Conservation (phyloP, 257 asterid species). For the Nicotiana noctiflora region DNA sequence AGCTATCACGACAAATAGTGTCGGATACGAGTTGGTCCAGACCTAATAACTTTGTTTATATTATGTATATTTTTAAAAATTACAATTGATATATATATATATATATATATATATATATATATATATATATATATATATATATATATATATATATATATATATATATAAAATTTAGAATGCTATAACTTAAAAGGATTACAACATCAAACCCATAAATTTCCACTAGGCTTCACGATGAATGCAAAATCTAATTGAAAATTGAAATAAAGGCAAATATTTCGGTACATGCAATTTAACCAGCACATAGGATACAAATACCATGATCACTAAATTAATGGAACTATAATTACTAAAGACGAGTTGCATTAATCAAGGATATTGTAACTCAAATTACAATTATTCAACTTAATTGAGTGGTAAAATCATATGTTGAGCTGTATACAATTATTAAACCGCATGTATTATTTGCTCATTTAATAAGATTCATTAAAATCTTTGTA, state of each 20-base stretch:
- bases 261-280: neutral
- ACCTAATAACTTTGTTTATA: too few relatives aligned
- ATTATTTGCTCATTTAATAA: neutral
- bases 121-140: too few relatives aligned
- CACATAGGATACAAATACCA: neutral
- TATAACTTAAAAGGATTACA: too few relatives aligned
- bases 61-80: too few relatives aligned
- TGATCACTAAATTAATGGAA: neutral
- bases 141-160: too few relatives aligned
- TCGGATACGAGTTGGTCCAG: too few relatives aligned
- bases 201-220: neutral
- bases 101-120: too few relatives aligned
- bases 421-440: neutral
- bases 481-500: neutral
- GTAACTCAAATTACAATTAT: neutral
- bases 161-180: too few relatives aligned
- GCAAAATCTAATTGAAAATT: neutral
- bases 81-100: too few relatives aligned
- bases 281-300: neutral
- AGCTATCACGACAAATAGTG: too few relatives aligned
- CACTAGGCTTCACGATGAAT: neutral
- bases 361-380: neutral
- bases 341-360: neutral
- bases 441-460: neutral
- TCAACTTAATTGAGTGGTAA: neutral